Base-by-base conservation (phyloP, 768 basidiomycete genomes). In the Termitomyces sp. region DNA sequence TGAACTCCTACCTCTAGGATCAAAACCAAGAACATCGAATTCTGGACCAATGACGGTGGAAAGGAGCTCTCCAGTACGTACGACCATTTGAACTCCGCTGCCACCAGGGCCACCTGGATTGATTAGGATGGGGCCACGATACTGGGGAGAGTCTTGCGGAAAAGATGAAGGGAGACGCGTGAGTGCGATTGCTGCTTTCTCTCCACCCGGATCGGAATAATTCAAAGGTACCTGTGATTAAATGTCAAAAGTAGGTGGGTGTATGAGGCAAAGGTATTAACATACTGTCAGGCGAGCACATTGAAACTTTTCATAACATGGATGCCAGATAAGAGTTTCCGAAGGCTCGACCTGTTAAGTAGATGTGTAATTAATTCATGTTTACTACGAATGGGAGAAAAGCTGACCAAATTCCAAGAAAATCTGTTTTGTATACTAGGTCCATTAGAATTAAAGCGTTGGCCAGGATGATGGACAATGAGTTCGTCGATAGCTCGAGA, bases 51-150 rank as follows among this genome's bases (percentile, higher is more conserved):
- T 44, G 14, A 76, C 61, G 1, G 53, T 34, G 9, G 67, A 62
- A 11, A 80, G 50, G 1, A 52, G 32, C 10, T 63, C 56, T 1
- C 72, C 78, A 0, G 38, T 2, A 4, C 16, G n/a, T 5, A 62
- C 27, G 23, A 75, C 59, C 0, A 71, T 23, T 4, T 66, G 63
- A 6, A 79, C 72, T 4, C 80, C 78, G 56, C 76, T 75, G 2
- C 73, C 75, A 8, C 79, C 80, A 1, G 79, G 80, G 0, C 80
- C 79, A n/a, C 79, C 77, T 1, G 78, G 79, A 52, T 80, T 80
- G 60, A 77, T 68, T 3, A 80, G 63, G 12, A 80, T 66, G 1
- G 78, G 78, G 0, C 80, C 80, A 25, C 72, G 73, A 57, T 79
- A 80, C 6, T 67, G 60, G 3, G 64, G 57, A 0, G 70, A 69